Conservation (phyloP, 495 filamentous ascomycete species). For the Xylaria palmicola region DNA sequence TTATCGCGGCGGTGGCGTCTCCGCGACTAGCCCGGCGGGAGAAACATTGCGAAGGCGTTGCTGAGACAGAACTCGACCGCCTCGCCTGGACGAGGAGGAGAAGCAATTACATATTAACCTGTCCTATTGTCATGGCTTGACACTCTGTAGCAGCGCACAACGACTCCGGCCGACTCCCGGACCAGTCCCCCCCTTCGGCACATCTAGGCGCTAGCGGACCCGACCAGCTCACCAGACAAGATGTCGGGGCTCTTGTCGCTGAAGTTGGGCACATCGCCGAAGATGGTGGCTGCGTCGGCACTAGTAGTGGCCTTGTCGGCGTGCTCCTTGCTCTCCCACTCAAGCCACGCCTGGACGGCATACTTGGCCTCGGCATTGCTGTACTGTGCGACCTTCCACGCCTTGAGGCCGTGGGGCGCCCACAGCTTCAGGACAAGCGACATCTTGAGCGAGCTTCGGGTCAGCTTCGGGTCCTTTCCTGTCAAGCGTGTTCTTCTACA, state of each 20-base stretch:
- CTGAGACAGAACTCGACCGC: no score
- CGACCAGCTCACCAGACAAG: neutral
- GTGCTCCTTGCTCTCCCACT: conserved; percentile 18
- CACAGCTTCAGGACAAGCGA: conserved; percentile 25
- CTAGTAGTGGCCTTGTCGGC: conserved; percentile 1
- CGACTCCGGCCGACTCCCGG: neutral
- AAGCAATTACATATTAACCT: neutral
- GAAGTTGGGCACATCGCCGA: conserved; percentile 27
- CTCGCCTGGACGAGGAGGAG: no score
- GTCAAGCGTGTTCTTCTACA: no score
- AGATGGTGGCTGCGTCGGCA: conserved; percentile 11
- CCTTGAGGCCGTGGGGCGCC: conserved; percentile 21
- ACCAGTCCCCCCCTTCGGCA: neutral
- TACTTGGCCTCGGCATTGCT: conserved; percentile 13
- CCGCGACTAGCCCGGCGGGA: no score
- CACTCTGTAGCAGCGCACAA: neutral
- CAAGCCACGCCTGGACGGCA: conserved; percentile 22
- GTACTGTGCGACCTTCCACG: conserved; percentile 26
- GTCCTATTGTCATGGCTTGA: neutral
- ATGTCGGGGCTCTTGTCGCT: neutral
- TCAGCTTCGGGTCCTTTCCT: neutral
- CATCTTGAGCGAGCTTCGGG: conserved; percentile 17
- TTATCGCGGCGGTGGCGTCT: no score
- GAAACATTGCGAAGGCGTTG: no score
- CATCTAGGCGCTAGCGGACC: conserved; percentile 1